These are phyloP conservation scores for Shiraia sp. DNA, from an alignment of 2,329 filamentous ascomycete genomes.

Conservation along the genomic window DNA sequence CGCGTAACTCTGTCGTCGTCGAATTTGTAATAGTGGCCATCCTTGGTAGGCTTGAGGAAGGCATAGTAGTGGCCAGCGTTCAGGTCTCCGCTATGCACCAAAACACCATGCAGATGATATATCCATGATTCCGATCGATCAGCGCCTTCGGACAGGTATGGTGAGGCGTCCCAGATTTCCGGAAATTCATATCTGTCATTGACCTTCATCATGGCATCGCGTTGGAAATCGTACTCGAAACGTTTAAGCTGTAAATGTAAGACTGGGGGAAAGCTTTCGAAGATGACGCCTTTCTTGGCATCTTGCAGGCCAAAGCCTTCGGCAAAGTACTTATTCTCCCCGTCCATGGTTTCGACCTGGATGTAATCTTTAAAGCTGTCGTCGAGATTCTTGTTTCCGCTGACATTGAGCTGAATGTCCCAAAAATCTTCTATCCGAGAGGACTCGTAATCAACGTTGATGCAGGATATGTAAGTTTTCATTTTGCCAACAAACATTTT, in stretches of 20 bases:
- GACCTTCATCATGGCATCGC: slow-evolving; percentile 98
- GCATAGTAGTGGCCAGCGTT: slow-evolving; percentile 99
- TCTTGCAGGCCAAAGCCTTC: slow-evolving; percentile 92
- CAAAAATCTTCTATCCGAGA: slow-evolving; percentile 96
- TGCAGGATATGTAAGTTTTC: slow-evolving; percentile 98
- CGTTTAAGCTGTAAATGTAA: slow-evolving; percentile 94
- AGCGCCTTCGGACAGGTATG: slow-evolving; percentile 83
- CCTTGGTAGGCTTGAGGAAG: slow-evolving; percentile 86
- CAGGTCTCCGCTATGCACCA: slow-evolving; percentile 94
- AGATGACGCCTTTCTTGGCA: slow-evolving; percentile 96
- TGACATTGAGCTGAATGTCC: slow-evolving; percentile 97
- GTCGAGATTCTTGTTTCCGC: slow-evolving; percentile 87
- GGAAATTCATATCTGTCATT: slow-evolving; percentile 92
- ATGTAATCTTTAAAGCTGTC: slow-evolving; percentile 97
- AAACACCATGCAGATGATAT: slow-evolving; percentile 91
- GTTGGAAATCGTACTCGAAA: slow-evolving; percentile 96
- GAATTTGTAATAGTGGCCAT: slow-evolving; percentile 94
- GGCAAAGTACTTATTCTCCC: slow-evolving; percentile 97
- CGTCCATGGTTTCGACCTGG: slow-evolving; percentile 93
- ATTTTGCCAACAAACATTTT: slow-evolving; percentile 96
- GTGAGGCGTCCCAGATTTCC: slow-evolving; percentile 79
- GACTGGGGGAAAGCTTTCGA: slow-evolving; percentile 91
- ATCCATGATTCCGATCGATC: slow-evolving; percentile 87
- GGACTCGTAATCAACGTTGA: slow-evolving; percentile 97
- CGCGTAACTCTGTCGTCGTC: slow-evolving; percentile 98